phyloP scores from a whole-genome alignment of 108 stramenopile species.

The Cylindrotheca fusiformis region DNA sequence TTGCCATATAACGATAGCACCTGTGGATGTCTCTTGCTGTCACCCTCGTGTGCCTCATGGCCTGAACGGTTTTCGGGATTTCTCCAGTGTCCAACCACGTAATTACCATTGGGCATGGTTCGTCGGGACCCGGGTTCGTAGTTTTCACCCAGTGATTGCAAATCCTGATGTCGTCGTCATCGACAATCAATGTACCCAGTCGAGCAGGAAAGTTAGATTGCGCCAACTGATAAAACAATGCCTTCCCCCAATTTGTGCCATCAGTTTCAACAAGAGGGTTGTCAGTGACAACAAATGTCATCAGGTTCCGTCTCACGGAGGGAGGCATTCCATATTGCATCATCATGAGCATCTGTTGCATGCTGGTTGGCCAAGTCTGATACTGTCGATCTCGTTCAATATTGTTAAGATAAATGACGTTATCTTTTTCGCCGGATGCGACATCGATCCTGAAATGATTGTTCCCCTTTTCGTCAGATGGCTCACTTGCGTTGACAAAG shows the following conservation, averaged over 20 bases:
- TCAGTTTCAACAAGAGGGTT: constrained; percentile 43
- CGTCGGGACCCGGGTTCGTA: constrained; percentile 17
- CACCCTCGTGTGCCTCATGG: not conserved
- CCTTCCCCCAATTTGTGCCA: constrained; percentile 23
- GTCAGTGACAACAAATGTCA: constrained; percentile 68
- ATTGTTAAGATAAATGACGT: constrained; percentile 79
- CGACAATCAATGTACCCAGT: constrained; percentile 64
- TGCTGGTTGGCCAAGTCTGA: constrained; percentile 47
- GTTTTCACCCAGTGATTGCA: constrained; percentile 29
- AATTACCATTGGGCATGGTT: constrained; percentile 32
- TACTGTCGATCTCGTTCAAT: constrained; percentile 75
- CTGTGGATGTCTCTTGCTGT: constrained; percentile 43
- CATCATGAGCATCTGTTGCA: constrained; percentile 63
- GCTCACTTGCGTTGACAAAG: constrained; percentile 18
- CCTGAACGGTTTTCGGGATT: constrained; percentile 6
- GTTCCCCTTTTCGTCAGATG: constrained; percentile 18
- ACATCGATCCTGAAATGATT: constrained; percentile 72
- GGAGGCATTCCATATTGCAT: constrained; percentile 78
- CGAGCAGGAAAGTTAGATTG: constrained; percentile 59
- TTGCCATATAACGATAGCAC: constrained; percentile 16
- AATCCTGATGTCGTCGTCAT: constrained; percentile 39
- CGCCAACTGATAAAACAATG: constrained; percentile 48
- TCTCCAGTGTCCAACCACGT: constrained; percentile 23
- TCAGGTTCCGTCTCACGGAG: constrained; percentile 71
- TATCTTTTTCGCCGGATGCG: constrained; percentile 60